A percentile compares a stretch with the other conserved stretches of the same genome.
Evolutionary conservation across 306 rosid genomes (phyloP).

Genomic region (Inga leiocalycina): DNA sequence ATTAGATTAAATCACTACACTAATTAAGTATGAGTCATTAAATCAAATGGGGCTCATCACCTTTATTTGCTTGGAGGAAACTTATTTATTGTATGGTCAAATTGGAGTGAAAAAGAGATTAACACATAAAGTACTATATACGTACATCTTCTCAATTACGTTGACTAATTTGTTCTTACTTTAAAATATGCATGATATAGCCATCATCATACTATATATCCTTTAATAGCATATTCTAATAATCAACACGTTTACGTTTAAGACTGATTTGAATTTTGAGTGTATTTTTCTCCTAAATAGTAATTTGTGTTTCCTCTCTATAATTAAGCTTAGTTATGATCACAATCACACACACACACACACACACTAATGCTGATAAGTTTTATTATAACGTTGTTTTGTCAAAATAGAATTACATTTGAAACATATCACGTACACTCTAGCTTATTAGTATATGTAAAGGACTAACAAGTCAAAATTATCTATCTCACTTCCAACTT

Average conservation of each 20-base stretch:
- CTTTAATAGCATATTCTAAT: not conserved
- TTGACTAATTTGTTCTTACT: not conserved
- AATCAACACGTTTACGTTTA: not conserved
- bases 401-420: not conserved
- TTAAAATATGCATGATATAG: not conserved
- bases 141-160: not conserved
- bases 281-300: not conserved
- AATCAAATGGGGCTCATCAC: not conserved
- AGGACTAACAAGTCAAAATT: not conserved
- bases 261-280: not conserved
- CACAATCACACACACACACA: not conserved
- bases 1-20: not conserved
- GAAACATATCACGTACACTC: not conserved
- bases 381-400: not conserved
- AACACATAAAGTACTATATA: not conserved
- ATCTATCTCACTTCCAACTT: conserved; percentile 25
- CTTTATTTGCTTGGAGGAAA: not conserved
- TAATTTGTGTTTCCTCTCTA: not conserved
- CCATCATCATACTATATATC: not conserved
- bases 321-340: conserved; percentile 17
- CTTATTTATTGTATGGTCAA: not conserved
- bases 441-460: not conserved
- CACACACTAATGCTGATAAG: not conserved
- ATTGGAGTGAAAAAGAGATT: not conserved
- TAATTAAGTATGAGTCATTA: not conserved